Base-by-base conservation (phyloP, 345 rosid genomes). In the Syzygium aromaticum region DNA sequence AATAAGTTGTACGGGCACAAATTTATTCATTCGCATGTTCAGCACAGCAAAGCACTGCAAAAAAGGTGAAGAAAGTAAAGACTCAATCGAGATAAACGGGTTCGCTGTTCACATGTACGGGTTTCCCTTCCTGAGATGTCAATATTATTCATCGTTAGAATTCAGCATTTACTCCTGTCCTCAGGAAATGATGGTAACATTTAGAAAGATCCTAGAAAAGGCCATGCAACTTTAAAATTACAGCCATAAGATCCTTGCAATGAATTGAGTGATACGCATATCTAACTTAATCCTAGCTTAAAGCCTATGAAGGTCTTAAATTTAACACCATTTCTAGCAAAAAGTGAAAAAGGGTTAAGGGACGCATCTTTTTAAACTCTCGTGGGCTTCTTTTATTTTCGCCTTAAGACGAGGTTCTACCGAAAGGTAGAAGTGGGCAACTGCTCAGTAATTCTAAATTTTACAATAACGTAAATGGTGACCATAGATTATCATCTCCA, bases 181-280 rank as follows among this genome's bases (percentile, higher is more conserved):
- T 17, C 80, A 73, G 49, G 0, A 73, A 73, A 38, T 73, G 80
- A 73, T 73, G 27, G 15, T 0, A 38, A 22, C 10, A 0, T 0
- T 73, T 38, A 1, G 15, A 73, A 38, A 0, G 0, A 73, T 0
- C 1, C 80, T 1, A 38, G 25, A 1, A 0, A 38, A 73, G 80
- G 27, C 49, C 49, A 73, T 19, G 49, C 49, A 73, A 19, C 49
- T 38, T 73, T 38, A 73, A 73, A 73, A 73, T 61, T 61, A n/a
- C 73, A 61, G 73, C 73, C 73, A 61, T 73, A 40, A 33, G 49
- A 38, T 19, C 49, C 80, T 19, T 19, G 15, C 46, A 23, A 38
- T 19, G 27, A 73, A 38, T 73, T 33, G 14, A 19, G 14, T 38
- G 80, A 73, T 73, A 21, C 14, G 11, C 19, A 73, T 38, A 38